Evolutionary conservation across 2,329 filamentous ascomycete genomes (phyloP).

Genomic region (Calonectria hawksworthii): DNA sequence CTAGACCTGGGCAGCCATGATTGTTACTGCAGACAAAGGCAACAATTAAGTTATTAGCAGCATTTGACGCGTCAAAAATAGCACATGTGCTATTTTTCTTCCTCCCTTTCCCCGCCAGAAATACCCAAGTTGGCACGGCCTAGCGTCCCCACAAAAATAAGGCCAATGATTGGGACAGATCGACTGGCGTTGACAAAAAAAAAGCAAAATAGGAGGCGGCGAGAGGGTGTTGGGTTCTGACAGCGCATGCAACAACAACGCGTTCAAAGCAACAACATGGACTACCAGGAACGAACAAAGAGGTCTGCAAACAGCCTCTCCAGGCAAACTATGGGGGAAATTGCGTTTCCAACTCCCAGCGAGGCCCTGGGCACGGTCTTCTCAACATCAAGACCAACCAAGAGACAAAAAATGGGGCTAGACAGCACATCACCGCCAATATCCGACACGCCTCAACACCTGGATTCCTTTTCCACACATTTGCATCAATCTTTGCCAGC

Average conservation of each 20-base stretch:
- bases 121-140: not conserved
- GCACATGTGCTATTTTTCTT: not conserved
- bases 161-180: not conserved
- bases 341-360: not conserved
- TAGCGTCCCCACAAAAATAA: not conserved
- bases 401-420: not conserved
- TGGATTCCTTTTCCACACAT: not conserved
- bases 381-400: not conserved
- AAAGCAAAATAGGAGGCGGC: conserved; percentile 1
- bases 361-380: not conserved
- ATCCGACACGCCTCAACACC: not conserved
- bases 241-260: not conserved
- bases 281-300: not conserved
- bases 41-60: not conserved
- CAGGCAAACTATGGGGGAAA: not conserved
- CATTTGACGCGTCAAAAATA: not conserved
- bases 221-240: not conserved
- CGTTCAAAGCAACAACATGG: not conserved
- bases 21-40: not conserved
- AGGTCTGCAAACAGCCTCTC: not conserved
- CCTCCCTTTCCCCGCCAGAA: not conserved
- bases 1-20: not conserved
- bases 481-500: not conserved
- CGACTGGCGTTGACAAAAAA: not conserved
- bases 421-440: not conserved